phyloP scores from a whole-genome alignment of 768 basidiomycete genomes.

The Naganishia randhawae region DNA sequence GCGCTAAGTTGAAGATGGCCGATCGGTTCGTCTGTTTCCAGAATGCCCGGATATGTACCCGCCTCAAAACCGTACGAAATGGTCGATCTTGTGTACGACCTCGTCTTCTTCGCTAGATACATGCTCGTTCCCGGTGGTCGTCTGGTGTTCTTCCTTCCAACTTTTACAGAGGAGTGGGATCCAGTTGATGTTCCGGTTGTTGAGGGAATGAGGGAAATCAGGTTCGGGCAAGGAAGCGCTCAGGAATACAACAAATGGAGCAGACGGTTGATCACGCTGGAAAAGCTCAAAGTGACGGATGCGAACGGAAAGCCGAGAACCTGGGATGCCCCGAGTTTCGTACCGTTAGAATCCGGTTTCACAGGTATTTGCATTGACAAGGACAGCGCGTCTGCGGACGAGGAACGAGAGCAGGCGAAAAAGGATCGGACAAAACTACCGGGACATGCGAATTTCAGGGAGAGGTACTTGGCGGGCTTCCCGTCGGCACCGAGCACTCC shows the following conservation, averaged over 20 bases:
- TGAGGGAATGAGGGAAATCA: conserved; percentile 73
- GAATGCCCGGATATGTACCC: conserved; percentile 69
- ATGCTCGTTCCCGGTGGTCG: conserved; percentile 79
- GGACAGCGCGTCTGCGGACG: conserved; percentile 36
- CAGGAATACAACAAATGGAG: conserved; percentile 97
- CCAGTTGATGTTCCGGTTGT: conserved; percentile 76
- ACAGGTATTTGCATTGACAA: conserved; percentile 33
- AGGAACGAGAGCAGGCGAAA: conserved; percentile 34
- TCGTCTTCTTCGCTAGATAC: conserved; percentile 75
- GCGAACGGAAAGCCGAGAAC: background rate
- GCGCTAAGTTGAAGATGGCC: background rate
- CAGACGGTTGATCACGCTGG: conserved; percentile 86
- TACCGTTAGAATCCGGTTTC: background rate
- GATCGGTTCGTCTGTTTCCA: conserved; percentile 39
- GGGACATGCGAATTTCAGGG: conserved; percentile 82
- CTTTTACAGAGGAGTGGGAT: conserved; percentile 80
- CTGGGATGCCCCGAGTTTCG: conserved; percentile 5
- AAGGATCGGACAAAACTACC: conserved; percentile 57
- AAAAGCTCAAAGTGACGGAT: conserved; percentile 55
- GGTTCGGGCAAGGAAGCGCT: conserved; percentile 56
- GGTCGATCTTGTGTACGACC: conserved; percentile 72
- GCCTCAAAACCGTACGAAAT: conserved; percentile 91
- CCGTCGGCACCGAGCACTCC: conserved; percentile 18
- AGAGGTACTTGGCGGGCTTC: conserved; percentile 82
- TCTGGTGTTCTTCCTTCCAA: conserved; percentile 82